Evolutionary conservation across 345 rosid genomes (phyloP).

Genomic region (Syzygium jambos): DNA sequence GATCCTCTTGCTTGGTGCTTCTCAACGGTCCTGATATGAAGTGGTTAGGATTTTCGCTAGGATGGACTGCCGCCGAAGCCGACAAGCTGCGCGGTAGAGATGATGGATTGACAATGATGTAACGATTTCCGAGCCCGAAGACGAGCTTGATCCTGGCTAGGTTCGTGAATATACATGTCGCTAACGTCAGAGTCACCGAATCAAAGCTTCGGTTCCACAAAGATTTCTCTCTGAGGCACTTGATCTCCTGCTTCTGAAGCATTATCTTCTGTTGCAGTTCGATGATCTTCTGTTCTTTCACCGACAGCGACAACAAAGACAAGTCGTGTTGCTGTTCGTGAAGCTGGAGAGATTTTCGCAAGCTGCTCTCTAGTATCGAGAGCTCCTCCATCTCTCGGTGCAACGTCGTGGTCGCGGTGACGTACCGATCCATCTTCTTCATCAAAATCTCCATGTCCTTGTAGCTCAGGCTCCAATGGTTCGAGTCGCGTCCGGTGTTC

Average conservation of each 20-base stretch:
- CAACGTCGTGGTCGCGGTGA: constrained; percentile 53
- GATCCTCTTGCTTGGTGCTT: constrained; percentile 17
- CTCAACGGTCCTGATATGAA: constrained; percentile 22
- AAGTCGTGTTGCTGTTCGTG: neutral
- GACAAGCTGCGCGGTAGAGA: constrained; percentile 64
- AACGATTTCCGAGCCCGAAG: constrained; percentile 45
- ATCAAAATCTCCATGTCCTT: constrained; percentile 60
- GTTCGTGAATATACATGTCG: constrained; percentile 53
- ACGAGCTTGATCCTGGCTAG: constrained; percentile 66
- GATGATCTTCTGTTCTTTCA: constrained; percentile 30
- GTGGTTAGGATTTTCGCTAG: constrained; percentile 20
- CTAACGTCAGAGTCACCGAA: constrained; percentile 45
- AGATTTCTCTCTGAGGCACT: constrained; percentile 72
- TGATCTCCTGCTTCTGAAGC: constrained; percentile 72
- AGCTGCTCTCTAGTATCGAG: constrained; percentile 33
- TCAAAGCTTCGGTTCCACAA: constrained; percentile 84
- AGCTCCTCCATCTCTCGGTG: constrained; percentile 85
- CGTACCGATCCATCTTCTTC: constrained; percentile 75
- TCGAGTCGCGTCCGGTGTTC: constrained; percentile 49
- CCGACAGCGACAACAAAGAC: neutral
- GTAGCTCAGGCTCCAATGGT: constrained; percentile 46
- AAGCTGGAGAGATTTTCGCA: constrained; percentile 33
- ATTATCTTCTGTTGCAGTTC: constrained; percentile 62
- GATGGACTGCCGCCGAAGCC: constrained; percentile 75
- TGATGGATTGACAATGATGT: constrained; percentile 14